Conservation (phyloP, 2,329 filamentous ascomycete genomes). For the Grosmannia penicillata region DNA sequence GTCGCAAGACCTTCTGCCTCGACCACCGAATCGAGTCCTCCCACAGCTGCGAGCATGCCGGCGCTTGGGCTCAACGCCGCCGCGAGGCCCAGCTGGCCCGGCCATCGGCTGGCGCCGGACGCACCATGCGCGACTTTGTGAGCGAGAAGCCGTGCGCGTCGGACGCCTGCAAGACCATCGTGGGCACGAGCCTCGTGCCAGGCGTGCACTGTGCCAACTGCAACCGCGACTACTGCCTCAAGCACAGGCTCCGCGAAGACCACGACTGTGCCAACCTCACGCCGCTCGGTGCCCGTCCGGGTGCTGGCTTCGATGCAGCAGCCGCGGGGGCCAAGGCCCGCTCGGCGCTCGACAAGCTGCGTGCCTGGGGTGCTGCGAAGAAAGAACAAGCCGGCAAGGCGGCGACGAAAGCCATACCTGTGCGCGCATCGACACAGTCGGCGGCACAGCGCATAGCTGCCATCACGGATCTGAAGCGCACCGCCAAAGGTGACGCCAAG, state of each 20-base stretch:
- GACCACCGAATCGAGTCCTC: slow-evolving; percentile 80
- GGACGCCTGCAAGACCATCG: slow-evolving; percentile 50
- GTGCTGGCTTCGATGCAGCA: slow-evolving; percentile 18
- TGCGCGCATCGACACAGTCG: slow-evolving; percentile 27
- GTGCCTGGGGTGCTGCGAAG: slow-evolving; percentile 67
- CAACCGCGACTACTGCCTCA: slow-evolving; percentile 62
- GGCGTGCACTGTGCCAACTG: slow-evolving; percentile 59
- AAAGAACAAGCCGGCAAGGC: slow-evolving; percentile 43
- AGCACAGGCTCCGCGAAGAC: slow-evolving; percentile 62
- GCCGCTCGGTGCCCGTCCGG: slow-evolving; percentile 34
- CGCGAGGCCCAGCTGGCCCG: slow-evolving; percentile 38
- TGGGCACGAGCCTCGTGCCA: slow-evolving; percentile 52
- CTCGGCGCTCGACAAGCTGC: slow-evolving; percentile 62
- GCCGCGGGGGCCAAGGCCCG: slow-evolving; percentile 46
- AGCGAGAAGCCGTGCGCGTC: slow-evolving; percentile 54
- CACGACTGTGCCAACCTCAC: slow-evolving; percentile 70
- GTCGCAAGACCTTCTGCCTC: slow-evolving; percentile 71
- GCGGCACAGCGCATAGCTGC: slow-evolving; percentile 52
- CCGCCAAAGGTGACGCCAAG: slow-evolving; percentile 80
- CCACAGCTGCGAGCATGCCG: slow-evolving; percentile 51
- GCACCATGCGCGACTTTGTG: slow-evolving; percentile 37
- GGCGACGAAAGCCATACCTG: too few species aligned
- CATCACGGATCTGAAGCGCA: slow-evolving; percentile 67
- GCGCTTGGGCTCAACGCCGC: slow-evolving; percentile 46
- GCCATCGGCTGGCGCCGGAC: slow-evolving; percentile 38